phyloP scores from a whole-genome alignment of 148 eudicot genomes.

The Dianthus caryophyllus region DNA sequence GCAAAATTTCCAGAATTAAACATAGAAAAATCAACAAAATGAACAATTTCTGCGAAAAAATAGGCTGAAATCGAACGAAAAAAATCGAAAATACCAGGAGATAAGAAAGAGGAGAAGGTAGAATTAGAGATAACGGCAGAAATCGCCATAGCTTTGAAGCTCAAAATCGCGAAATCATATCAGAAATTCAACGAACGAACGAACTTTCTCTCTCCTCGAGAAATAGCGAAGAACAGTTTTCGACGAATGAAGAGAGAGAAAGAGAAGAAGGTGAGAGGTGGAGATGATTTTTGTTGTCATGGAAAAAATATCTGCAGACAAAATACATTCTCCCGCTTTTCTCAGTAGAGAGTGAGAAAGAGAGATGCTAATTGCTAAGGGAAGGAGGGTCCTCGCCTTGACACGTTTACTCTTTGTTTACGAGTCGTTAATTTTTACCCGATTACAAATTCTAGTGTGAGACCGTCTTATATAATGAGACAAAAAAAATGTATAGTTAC shows the following conservation, averaged over 20 bases:
- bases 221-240: no score
- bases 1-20: not conserved
- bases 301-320: not conserved
- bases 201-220: not conserved
- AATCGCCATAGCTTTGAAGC: conserved; percentile 49
- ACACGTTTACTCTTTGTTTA: conserved; percentile 36
- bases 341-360: no score
- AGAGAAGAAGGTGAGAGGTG: conserved; percentile 7
- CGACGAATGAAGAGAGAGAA: not conserved
- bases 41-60: not conserved
- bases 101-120: conserved; percentile 49
- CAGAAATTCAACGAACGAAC: not conserved
- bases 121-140: conserved; percentile 66
- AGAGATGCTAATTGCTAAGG: conserved; percentile 3
- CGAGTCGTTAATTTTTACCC: no score
- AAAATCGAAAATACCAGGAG: conserved; percentile 55
- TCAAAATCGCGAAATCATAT: conserved; percentile 13
- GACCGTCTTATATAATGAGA: no score
- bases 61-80: not conserved
- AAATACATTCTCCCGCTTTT: conserved; percentile 13
- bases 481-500: no score
- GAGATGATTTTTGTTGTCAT: no score
- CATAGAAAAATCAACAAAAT: not conserved
- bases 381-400: conserved; percentile 26
- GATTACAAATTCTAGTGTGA: no score